Evolutionary conservation across 2,329 filamentous ascomycete genomes (phyloP), one percentile per base, ranked within the genome.

Genomic region (Aspergillus clavatus): DNA sequence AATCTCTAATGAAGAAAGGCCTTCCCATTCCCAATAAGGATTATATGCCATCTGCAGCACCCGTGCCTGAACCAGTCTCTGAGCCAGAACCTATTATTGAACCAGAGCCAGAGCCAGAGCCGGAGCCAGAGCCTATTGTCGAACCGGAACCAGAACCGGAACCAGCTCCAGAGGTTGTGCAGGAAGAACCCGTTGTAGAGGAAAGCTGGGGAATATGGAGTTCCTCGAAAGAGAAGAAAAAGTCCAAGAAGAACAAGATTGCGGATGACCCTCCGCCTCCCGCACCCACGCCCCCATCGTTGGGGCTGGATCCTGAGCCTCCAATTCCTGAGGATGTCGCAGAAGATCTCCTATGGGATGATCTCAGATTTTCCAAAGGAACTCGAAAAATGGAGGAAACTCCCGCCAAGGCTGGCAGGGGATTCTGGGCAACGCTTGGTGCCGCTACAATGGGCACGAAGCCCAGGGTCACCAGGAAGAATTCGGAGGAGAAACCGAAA

Each of bases 281-380:
- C 14, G 73, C 70, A 18, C 73, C 73, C 2, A 73, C 71, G 26
- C 72, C 73, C 36, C 73, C 73, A 35, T 63, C 70, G 38, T 63
- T 73, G 48, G 71, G 69, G 16, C 54, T 74, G 4, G 66, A 61
- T 4, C 68, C 67, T 4, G 71, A 73, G 38, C 61, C 64, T 12
- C 53, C 59, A 3, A 49, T 60, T 40, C 55, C 58, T 11, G 52
- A 56, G 33, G 55, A 62, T 8, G 63, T 60, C n/a, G 60, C 60
- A 23, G 69, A 70, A 47, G 61, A 65, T 7, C 46, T 50, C 18
- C 51, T 59, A 22, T 74, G 69, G 68, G 66, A 65, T 38, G 60
- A 61, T 4, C 56, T 66, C 40, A 64, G 59, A 50, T 52, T 57
- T n/a, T 59, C 58, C 5, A 70, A 67, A 46, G 56, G 51, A 7